phyloP scores from a whole-genome alignment of 2,329 filamentous ascomycete species.

The Penicillium oxalicum region DNA sequence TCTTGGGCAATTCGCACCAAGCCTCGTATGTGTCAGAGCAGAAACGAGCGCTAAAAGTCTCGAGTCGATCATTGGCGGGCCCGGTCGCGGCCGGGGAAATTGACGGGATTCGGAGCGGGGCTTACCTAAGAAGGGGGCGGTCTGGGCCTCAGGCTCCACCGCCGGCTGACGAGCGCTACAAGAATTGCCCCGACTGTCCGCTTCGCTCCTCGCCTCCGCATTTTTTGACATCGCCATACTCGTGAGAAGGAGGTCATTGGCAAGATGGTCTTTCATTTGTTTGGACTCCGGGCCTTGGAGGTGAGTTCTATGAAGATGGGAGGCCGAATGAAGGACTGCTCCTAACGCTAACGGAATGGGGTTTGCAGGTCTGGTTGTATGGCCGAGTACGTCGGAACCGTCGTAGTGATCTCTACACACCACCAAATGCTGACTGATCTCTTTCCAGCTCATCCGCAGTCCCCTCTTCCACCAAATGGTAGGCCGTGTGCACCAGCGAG shows the following conservation, averaged over 20 bases:
- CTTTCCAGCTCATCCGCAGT: slow-evolving; percentile 37
- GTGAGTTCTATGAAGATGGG: slow-evolving; percentile 19
- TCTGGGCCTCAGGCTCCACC: not conserved
- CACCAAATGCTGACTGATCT: too few species aligned
- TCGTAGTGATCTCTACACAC: too few species aligned
- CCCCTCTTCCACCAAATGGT: slow-evolving; percentile 41
- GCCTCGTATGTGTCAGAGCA: not conserved
- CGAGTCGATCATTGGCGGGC: slow-evolving; percentile 1
- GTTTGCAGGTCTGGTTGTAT: slow-evolving; percentile 32
- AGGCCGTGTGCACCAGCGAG: slow-evolving; percentile 37
- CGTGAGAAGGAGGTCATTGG: not conserved
- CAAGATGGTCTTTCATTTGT: slow-evolving; percentile 24
- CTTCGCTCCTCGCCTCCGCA: slow-evolving; percentile 1
- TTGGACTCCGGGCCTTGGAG: slow-evolving; percentile 31
- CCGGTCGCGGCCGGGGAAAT: slow-evolving; percentile 1
- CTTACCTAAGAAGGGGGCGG: slow-evolving; percentile 8
- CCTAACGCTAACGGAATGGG: slow-evolving; percentile 5
- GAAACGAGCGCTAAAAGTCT: not conserved
- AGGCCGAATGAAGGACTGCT: not conserved
- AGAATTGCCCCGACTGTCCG: not conserved
- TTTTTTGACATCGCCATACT: not conserved
- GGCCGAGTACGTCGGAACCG: slow-evolving; percentile 26
- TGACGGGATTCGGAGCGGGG: slow-evolving; percentile 5
- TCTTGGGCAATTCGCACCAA: not conserved
- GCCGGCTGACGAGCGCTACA: too few species aligned